Base-by-base conservation (phyloP, 2,329 filamentous ascomycete species). In the Cryoendolithus antarcticus region DNA sequence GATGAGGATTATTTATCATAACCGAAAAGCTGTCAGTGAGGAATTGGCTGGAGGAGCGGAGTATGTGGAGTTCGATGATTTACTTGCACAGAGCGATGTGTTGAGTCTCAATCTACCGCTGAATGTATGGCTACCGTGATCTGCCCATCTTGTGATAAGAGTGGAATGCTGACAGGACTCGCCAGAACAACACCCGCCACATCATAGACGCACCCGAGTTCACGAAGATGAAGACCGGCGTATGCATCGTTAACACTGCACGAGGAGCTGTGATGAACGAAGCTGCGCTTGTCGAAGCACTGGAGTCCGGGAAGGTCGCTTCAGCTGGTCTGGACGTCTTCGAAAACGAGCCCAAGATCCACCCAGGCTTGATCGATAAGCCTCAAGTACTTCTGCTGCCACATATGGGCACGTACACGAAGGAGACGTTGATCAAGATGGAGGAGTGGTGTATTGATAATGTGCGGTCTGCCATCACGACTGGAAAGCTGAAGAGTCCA, bases 361-460 rank as follows among this genome's bases (percentile, higher is more conserved):
- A 91, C 53, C 77, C 77, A 0, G 82, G 80, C 1, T 65, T 93
- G 32, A 49, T 88, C 9, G 63, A 65, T 10, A 88, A 89, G 54
- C 74, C 75, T 2, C 72, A 75, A 48, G 82, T 84, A 13, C 67
- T 89, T 51, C 67, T 93, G 21, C 63, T 93, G 29, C 86, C 86
- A 37, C 86, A 93, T 59, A 83, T 93, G 82, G 85, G 85, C 0
- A 93, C 86, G 0, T 86, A 74, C 70, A 89, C 82, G 0, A 64
- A 77, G 21, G 84, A 82, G 67, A 75, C 71, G 2, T 62, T 71
- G 54, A 65, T 60, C 1, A 62, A 61, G 7, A 75, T 89, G 82
- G 84, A 89, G 62, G 70, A 77, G 53, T 85, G 78, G 77, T 72
- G 75, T 30, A 78, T 89, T 48, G 70, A 68, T 24, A 89, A 91